Conservation (phyloP, 73 alveolate species). For the Tetrahymena malaccensis region DNA sequence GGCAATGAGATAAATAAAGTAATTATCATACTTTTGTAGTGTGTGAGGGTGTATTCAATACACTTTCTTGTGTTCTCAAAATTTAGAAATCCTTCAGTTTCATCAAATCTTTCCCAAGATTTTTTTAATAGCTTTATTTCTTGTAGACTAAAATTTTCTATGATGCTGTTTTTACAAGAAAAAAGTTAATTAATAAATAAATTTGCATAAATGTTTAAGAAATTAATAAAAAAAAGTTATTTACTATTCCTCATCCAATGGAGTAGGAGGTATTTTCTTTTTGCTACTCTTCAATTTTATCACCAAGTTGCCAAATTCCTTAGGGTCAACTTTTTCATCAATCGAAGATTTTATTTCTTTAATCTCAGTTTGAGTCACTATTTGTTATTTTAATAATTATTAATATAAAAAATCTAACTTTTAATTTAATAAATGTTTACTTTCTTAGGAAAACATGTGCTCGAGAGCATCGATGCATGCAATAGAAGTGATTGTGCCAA, state of each 20-base stretch:
- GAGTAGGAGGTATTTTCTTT: not conserved
- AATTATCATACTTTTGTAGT: not conserved
- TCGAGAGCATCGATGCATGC: not conserved
- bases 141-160: too few species aligned
- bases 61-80: not conserved
- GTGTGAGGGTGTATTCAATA: not conserved
- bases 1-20: too few species aligned
- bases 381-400: not conserved
- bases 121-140: not conserved
- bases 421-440: not conserved
- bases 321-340: not conserved
- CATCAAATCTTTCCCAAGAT: not conserved
- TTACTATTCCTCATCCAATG: not conserved
- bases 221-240: not conserved
- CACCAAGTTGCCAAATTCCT: not conserved
- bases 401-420: not conserved
- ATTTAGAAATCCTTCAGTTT: not conserved
- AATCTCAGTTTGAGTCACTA: not conserved
- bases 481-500: not conserved
- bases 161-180: not conserved
- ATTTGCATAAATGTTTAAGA: not conserved
- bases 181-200: too few species aligned
- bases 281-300: not conserved
- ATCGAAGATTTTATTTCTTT: not conserved
- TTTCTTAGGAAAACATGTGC: not conserved